Evolutionary conservation across 768 basidiomycete genomes (phyloP).

Genomic region (Pleurotus salmoneostramineus): DNA sequence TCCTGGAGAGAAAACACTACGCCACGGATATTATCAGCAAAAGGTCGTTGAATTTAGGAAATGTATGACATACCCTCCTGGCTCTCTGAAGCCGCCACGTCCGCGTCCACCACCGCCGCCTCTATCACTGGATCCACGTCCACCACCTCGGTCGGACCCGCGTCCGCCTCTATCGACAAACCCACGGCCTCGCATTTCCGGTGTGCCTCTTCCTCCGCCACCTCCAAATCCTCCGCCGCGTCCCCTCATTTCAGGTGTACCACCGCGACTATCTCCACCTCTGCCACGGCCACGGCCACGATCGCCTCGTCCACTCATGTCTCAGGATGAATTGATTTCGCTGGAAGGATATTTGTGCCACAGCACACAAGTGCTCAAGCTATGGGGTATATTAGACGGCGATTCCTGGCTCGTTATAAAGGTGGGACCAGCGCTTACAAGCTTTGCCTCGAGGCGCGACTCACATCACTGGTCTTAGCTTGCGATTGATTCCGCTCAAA

Average conservation of each 20-base stretch:
- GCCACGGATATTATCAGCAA: conserved; percentile 8
- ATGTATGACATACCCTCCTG: conserved; percentile 28
- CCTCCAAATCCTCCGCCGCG: conserved; percentile 15
- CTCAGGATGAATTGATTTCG: background rate
- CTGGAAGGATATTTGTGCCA: too few species aligned
- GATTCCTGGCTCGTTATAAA: background rate
- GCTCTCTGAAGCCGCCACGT: conserved; percentile 22
- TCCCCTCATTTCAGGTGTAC: background rate
- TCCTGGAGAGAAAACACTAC: conserved; percentile 38
- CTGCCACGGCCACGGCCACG: conserved; percentile 36
- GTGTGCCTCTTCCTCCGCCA: conserved; percentile 10
- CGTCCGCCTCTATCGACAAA: conserved; percentile 17
- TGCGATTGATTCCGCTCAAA: background rate
- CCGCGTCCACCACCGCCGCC: conserved; percentile 24
- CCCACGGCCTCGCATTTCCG: conserved; percentile 15
- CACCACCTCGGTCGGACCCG: conserved; percentile 23
- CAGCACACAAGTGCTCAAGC: too few species aligned
- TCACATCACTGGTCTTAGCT: too few species aligned
- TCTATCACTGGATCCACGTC: conserved; percentile 16
- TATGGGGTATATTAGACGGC: too few species aligned
- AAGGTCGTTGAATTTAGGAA: background rate
- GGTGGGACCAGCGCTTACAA: background rate
- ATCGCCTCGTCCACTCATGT: conserved; percentile 33
- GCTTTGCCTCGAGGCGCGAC: background rate
- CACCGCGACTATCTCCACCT: conserved; percentile 17